phyloP scores from a whole-genome alignment of 192 early-diverging fungal genomes.

The Podila verticillata region DNA sequence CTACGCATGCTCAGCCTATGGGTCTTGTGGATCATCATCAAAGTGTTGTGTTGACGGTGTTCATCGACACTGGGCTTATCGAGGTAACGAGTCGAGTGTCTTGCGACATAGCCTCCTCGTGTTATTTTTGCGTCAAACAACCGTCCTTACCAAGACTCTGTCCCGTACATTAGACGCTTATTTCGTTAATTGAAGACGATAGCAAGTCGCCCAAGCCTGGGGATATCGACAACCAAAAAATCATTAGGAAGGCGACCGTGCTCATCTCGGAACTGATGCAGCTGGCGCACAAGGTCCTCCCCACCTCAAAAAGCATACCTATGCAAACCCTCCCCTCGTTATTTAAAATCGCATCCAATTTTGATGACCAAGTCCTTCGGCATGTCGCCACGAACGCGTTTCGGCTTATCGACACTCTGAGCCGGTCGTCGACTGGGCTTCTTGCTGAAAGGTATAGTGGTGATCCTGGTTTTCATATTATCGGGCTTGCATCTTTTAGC shows the following conservation, averaged over 20 bases:
- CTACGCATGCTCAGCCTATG: constrained; percentile 48
- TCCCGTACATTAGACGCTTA: constrained; percentile 61
- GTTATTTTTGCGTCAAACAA: constrained; percentile 31
- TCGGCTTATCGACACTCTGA: constrained; percentile 76
- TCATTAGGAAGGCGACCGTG: constrained; percentile 72
- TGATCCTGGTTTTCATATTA: not conserved
- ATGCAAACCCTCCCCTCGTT: constrained; percentile 74
- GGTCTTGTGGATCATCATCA: constrained; percentile 78
- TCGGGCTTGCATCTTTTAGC: constrained; percentile 10
- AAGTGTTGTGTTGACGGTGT: constrained; percentile 74
- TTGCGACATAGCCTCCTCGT: not conserved
- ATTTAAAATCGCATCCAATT: constrained; percentile 78
- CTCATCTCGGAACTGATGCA: constrained; percentile 82
- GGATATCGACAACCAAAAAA: constrained; percentile 34
- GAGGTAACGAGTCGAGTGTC: constrained; percentile 48
- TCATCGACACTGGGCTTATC: constrained; percentile 79
- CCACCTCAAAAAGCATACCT: constrained; percentile 40
- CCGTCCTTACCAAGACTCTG: constrained; percentile 74
- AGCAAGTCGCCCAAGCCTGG: constrained; percentile 46
- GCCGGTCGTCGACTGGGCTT: constrained; percentile 55
- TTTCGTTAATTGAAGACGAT: constrained; percentile 72
- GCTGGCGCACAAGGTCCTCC: constrained; percentile 73
- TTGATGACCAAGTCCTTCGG: constrained; percentile 76
- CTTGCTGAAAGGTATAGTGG: constrained; percentile 23
- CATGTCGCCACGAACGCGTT: constrained; percentile 81